Evolutionary conservation across 257 asterid genomes (phyloP).

Genomic region (Lavandula angustifolia): DNA sequence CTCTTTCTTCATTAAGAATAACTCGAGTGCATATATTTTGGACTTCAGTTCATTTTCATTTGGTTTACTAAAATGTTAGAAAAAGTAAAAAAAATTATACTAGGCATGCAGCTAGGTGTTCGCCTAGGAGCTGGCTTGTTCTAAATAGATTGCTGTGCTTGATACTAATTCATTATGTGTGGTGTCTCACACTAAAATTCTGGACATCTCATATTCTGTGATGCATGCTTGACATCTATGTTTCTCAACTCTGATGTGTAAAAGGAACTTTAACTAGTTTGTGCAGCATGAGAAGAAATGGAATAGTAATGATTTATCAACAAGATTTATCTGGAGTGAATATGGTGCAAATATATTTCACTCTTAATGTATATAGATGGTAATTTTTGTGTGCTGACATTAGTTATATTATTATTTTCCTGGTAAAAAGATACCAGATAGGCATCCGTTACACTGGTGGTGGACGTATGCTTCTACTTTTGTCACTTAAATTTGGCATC

Average conservation of each 20-base stretch:
- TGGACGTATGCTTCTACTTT: conserved; percentile 88
- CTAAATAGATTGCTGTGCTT: neutral
- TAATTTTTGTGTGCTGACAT: conserved; percentile 10
- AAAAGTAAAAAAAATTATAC: too few species aligned
- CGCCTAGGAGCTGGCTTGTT: too few species aligned
- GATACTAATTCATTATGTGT: neutral
- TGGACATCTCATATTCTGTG: conserved; percentile 15
- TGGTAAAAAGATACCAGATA: conserved; percentile 72
- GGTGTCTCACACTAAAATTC: conserved; percentile 4
- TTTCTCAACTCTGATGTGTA: conserved; percentile 12
- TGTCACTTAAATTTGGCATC: conserved; percentile 77
- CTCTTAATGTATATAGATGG: conserved; percentile 13
- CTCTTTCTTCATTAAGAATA: too few species aligned
- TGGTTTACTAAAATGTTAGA: too few species aligned
- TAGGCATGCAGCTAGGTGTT: too few species aligned
- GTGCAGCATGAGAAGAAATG: conserved; percentile 15
- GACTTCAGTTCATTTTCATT: too few species aligned
- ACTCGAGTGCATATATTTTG: too few species aligned
- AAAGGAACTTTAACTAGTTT: conserved; percentile 3
- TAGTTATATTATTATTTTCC: conserved; percentile 29
- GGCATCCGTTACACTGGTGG: conserved; percentile 69
- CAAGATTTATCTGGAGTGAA: conserved; percentile 17
- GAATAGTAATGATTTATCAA: neutral
- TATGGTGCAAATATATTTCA: conserved; percentile 8
- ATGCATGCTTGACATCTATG: conserved; percentile 11